Base-by-base conservation (phyloP, 768 basidiomycete species). In the Dioszegia crocea region DNA sequence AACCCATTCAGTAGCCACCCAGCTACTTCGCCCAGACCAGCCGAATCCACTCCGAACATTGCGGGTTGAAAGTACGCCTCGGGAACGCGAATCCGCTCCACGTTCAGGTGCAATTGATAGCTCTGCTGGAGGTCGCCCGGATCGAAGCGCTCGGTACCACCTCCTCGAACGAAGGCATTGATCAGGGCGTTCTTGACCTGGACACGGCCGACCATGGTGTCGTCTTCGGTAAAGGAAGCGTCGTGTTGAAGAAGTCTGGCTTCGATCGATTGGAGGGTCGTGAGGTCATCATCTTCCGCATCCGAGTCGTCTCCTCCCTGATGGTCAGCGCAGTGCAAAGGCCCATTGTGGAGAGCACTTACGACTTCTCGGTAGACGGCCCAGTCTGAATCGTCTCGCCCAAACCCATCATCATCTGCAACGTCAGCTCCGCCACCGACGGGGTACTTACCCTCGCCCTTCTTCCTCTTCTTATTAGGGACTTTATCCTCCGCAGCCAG, bases 341-440 rank as follows among this genome's bases (percentile, higher is more conserved):
- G 44, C 11, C 24, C 9, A 24, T 8, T 31, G n/a, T n/a, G n/a
- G n/a, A 10, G 12, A 4, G 11, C 6, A 76, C 84, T 63, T 73
- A 93, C 93, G 59, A 99, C 92, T 78, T 97, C 92, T 64, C 94
- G 89, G 73, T 98, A 98, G 59, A 98, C 91, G 0, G 87, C 87
- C 93, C 94, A 98, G 72, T 98, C 94, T 6, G 88, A 91, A 71
- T 98, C 93, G 64, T 94, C 87, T 17, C 86, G 86, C 3, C 94
- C 92, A 71, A 98, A 99, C 79, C 81, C 86, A 66, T 98, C 93
- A 80, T 97, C 93, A 88, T 58, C 46, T 41, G 29, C 33, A 33
- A 33, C 33, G 14, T 33, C 33, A 33, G 33, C 33, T 33, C 33
- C 8, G 33, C 33, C 33, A 33, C 33, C 6, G 6, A 33, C 14